These are phyloP conservation scores for Endoconidiophora polonica DNA, from an alignment of 2,329 filamentous ascomycete genomes.

Conservation along the genomic window DNA sequence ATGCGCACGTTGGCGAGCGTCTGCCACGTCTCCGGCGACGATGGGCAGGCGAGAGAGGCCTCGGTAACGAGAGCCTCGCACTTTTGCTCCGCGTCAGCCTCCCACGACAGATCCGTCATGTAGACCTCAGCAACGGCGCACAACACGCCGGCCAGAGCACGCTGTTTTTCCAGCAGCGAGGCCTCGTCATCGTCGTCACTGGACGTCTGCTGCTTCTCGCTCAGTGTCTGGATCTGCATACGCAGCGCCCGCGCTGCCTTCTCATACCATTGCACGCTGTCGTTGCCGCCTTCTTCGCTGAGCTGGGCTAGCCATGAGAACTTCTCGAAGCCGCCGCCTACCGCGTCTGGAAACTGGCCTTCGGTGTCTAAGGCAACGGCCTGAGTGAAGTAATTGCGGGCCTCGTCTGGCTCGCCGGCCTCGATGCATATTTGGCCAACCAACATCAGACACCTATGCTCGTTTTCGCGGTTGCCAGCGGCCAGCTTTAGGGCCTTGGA, in stretches of 20 bases:
- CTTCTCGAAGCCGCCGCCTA: constrained; percentile 79
- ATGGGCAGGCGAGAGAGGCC: constrained; percentile 68
- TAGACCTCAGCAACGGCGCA: constrained; percentile 93
- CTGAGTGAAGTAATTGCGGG: constrained; percentile 52
- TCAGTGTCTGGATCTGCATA: constrained; percentile 48
- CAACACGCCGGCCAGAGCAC: constrained; percentile 74
- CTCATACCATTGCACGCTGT: constrained; percentile 52
- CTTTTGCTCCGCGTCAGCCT: constrained; percentile 71
- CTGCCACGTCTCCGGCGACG: constrained; percentile 78
- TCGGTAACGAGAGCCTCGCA: constrained; percentile 86
- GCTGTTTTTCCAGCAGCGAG: constrained; percentile 49
- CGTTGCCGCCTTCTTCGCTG: constrained; percentile 50
- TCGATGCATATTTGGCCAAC: constrained; percentile 73
- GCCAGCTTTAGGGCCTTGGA: constrained; percentile 25
- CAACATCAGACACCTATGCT: constrained; percentile 53
- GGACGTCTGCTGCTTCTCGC: constrained; percentile 19
- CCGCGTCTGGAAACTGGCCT: constrained; percentile 49
- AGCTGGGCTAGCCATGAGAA: constrained; percentile 91
- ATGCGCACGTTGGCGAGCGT: constrained; percentile 88
- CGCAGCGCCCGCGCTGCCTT: constrained; percentile 57
- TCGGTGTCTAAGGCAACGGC: constrained; percentile 64
- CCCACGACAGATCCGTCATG: constrained; percentile 95
- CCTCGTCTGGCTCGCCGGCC: constrained; percentile 61
- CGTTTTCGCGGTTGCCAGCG: constrained; percentile 31
- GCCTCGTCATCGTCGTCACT: constrained; percentile 25